phyloP scores from a whole-genome alignment of 2,329 filamentous ascomycete genomes.

The Fusarium dimerum region DNA sequence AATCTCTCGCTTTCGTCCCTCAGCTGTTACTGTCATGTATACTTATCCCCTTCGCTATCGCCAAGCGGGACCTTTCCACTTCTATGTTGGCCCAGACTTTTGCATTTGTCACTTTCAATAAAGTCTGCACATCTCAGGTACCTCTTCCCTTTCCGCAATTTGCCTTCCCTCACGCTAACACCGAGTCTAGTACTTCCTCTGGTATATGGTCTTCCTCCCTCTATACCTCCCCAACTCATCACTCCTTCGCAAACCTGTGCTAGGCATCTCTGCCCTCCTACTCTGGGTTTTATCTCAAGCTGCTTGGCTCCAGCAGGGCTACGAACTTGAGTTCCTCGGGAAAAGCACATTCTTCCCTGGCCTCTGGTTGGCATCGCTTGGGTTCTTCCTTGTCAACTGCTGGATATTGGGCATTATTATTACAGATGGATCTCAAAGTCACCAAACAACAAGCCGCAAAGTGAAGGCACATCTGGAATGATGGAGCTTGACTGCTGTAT shows the following conservation, averaged over 20 bases:
- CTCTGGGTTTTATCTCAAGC: conserved; percentile 79
- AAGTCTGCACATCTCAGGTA: conserved; percentile 98
- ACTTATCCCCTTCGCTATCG: conserved; percentile 72
- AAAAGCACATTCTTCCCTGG: conserved; percentile 82
- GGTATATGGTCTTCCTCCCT: conserved; percentile 93
- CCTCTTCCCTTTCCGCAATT: conserved; percentile 22
- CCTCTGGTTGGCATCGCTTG: conserved; percentile 72
- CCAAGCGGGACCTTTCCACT: conserved; percentile 77
- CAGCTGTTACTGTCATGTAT: conserved; percentile 80
- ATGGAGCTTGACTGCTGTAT: too few species aligned
- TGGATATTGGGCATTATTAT: conserved; percentile 86
- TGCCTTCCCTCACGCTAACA: conserved; percentile 11
- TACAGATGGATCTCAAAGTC: conserved; percentile 51
- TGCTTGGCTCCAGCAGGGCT: conserved; percentile 75
- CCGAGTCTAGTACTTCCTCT: conserved; percentile 80
- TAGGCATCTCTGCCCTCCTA: conserved; percentile 65
- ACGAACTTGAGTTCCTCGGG: conserved; percentile 76
- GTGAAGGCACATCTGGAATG: conserved; percentile 26
- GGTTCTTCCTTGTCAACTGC: conserved; percentile 83
- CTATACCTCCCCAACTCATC: conserved; percentile 84
- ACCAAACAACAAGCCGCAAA: background rate
- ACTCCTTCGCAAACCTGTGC: conserved; percentile 58
- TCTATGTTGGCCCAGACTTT: conserved; percentile 95
- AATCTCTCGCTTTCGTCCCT: conserved; percentile 85
- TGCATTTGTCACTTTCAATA: conserved; percentile 97